Evolutionary conservation across 2,329 filamentous ascomycete species (phyloP), one percentile per base, ranked within the genome.

Genomic region (Penicillium sp.): DNA sequence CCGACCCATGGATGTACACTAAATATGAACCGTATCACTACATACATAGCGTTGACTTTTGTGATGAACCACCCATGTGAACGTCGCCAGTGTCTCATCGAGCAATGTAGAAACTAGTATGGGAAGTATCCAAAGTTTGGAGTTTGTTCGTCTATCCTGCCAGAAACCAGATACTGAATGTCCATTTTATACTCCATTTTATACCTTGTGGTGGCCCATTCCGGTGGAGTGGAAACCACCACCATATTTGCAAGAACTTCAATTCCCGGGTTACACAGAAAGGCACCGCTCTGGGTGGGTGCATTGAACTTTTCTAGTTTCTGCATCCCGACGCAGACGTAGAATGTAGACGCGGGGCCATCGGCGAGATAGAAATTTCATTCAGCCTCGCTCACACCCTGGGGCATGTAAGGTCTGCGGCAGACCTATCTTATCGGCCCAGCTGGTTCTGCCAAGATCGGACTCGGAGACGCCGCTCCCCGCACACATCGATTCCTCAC

Each of bases 401-500:
- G n/a, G n/a, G n/a, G 26, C 40, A 36, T 48, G n/a, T n/a, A n/a
- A 51, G 24, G 24, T 28, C 31, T 5, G 13, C 13, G 29, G 19
- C 50, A 19, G 43, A n/a, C n/a, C 47, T 61, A 59, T 62, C 62
- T 65, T 64, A 65, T 65, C 62, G 58, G 61, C 34, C 43, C 40
- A 56, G 37, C 44, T 54, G 18, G 51, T 55, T 60, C 56, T 64
- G 63, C 61, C 63, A 63, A 64, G 58, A 40, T 64, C 58, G 60
- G 56, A 64, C 63, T 65, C 63, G 62, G 63, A 65, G 62, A 54
- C 57, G 62, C 58, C 56, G 59, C 60, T 64, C 71, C 69, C 68
- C 70, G 69, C 70, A 70, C 70, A 69, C 69, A 61, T 67, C 65
- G 62, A 66, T 67, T 67, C 65, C 60, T 61, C 62, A 58, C 58